Conservation (phyloP, 352 stramenopile genomes). For the Phytopythium ostracodes region DNA sequence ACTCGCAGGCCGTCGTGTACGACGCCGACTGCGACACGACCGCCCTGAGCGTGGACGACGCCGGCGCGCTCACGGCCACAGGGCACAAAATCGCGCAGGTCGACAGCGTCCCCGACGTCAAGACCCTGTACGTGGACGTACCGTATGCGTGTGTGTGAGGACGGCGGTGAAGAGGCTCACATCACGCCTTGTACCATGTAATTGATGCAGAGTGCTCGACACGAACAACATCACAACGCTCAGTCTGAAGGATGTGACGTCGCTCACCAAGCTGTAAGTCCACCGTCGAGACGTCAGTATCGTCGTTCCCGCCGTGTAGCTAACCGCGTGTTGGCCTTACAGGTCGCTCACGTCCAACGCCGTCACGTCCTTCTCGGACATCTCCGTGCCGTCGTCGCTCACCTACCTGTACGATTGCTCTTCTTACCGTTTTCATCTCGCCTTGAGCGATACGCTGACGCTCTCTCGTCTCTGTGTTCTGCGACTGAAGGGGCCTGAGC, state of each 20-base stretch:
- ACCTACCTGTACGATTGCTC: slow-evolving; percentile 27
- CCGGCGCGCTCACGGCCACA: slow-evolving; percentile 27
- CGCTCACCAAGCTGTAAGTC: slow-evolving; percentile 40
- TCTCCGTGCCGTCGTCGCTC: slow-evolving; percentile 35
- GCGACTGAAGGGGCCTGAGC: slow-evolving; percentile 37
- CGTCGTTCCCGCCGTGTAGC: too few relatives aligned
- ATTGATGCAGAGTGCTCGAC: slow-evolving; percentile 27
- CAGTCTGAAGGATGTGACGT: slow-evolving; percentile 18
- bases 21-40: slow-evolving; percentile 28
- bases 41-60: slow-evolving; percentile 24
- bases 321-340: background rate
- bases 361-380: slow-evolving; percentile 37
- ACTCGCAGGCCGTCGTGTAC: slow-evolving; percentile 30
- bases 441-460: background rate
- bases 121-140: slow-evolving; percentile 31
- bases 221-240: slow-evolving; percentile 51
- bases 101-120: slow-evolving; percentile 38
- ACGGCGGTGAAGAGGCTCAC: background rate
- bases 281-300: too few relatives aligned
- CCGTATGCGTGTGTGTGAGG: too few relatives aligned
- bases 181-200: slow-evolving; percentile 1
- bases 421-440: background rate
- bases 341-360: slow-evolving; percentile 51
- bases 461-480: too few relatives aligned
- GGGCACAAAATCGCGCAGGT: slow-evolving; percentile 45